Percentiles rank a stretch among this genome's conserved stretches.
Conservation (phyloP, 2,329 filamentous ascomycete species). For the Cladosporium sp. region DNA sequence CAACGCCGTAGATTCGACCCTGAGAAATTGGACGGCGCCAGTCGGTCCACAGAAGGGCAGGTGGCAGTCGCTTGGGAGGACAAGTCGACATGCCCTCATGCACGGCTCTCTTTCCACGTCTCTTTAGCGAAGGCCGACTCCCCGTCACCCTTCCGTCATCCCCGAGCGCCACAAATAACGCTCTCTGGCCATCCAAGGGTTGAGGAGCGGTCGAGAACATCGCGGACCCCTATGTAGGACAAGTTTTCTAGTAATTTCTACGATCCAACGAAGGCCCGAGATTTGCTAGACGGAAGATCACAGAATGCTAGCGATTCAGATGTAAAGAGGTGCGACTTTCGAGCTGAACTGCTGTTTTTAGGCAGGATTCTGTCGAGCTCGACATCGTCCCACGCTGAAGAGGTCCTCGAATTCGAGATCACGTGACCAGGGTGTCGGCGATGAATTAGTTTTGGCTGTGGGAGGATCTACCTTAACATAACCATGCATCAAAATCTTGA, state of each 20-base stretch:
- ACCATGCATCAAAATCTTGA: background rate
- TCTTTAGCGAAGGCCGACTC: background rate
- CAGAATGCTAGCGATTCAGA: no score
- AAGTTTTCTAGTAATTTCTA: constrained; percentile 7
- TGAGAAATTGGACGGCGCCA: no score
- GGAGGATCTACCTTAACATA: background rate
- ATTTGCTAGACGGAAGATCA: no score
- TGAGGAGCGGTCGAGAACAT: background rate
- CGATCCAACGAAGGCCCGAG: background rate
- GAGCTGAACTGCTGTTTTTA: no score
- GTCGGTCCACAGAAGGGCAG: no score
- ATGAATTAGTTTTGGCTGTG: background rate
- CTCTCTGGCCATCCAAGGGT: background rate
- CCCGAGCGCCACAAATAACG: background rate
- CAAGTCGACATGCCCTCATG: no score
- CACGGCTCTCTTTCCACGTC: no score
- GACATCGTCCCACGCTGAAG: no score
- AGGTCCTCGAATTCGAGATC: background rate
- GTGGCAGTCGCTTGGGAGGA: no score
- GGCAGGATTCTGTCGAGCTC: no score
- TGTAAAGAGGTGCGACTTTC: no score
- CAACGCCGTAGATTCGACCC: no score
- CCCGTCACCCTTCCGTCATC: background rate
- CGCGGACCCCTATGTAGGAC: constrained; percentile 1
- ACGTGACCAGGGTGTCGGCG: background rate